Evolutionary conservation across 208 protist species (phyloP), one percentile per base, ranked within the genome.

Genomic region (Sergeia podlipaevii): DNA sequence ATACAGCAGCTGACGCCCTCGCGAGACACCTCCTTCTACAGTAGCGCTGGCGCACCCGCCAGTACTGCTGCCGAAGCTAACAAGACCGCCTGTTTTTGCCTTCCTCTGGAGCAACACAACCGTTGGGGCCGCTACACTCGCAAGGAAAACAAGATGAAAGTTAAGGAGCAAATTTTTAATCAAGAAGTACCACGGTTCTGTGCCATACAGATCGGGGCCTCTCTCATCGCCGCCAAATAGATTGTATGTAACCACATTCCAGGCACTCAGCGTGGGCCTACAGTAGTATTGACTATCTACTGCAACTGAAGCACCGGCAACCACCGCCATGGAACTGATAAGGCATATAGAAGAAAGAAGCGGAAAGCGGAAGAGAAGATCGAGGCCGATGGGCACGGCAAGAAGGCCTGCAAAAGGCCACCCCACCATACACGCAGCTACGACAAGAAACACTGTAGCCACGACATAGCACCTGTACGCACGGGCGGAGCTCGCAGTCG

Each of bases 321-420:
- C 53, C 15, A 65, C 37, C 0, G 50, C 34, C 15, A 70, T 28
- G 17, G 79, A 70, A 2, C 56, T n/a, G 3, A 57, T 26, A 4
- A 70, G 39, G 30, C 42, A 77, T 15, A 70, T 17, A 4, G 53
- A 23, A 1, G 77, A 62, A 20, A 7, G 61, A 27, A 2, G 39
- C 28, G 75, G 71, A 46, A 65, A 74, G 23, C 74, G 69, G 18
- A 82, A 11, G 0, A 95, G 49, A 10, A 95, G 37, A 63, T 95
- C 67, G 4, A 96, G 63, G 20, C 71, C 94, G 11, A 97, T 66
- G 11, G 89, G 91, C 1, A 85, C 51, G 7, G 65, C 78, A 10
- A 94, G 28, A 32, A 97, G 65, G 5, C 57, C 80, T 6, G 80
- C 77, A 41, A 98, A 98, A 20, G 96, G 95, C 94, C 96, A 98